Evolutionary conservation across 2,329 filamentous ascomycete species (phyloP).

Genomic region (Colletotrichum siamense): DNA sequence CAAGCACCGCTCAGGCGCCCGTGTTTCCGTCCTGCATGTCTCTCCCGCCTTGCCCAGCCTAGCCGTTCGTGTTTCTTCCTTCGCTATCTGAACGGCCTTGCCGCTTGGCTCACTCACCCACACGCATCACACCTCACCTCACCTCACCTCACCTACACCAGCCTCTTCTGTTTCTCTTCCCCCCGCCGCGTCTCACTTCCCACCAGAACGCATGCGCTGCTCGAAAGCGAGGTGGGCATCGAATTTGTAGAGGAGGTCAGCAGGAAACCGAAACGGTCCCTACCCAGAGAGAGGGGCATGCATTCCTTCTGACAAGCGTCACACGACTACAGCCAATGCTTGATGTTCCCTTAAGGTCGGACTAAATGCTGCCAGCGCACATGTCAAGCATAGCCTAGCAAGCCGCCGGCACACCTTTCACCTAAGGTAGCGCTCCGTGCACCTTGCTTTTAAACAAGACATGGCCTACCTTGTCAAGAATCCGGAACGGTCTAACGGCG

Average conservation of each 20-base stretch:
- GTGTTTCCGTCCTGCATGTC: conserved; percentile 17
- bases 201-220: background rate
- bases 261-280: background rate
- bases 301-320: conserved; percentile 16
- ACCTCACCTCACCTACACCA: background rate
- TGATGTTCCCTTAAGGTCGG: background rate
- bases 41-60: background rate
- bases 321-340: conserved; percentile 10
- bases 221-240: background rate
- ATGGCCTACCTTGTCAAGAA: conserved; percentile 6
- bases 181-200: background rate
- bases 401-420: conserved; percentile 7
- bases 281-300: background rate
- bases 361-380: conserved; percentile 10
- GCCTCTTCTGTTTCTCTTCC: background rate
- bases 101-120: background rate
- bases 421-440: conserved; percentile 18
- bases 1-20: conserved; percentile 14
- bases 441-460: background rate
- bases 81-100: background rate
- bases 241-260: conserved; percentile 7
- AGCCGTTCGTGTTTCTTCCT: conserved; percentile 5
- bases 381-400: conserved; percentile 19
- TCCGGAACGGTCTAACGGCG: conserved; percentile 10
- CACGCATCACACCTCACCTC: background rate